These are phyloP conservation scores for Suillus bovinus DNA, from an alignment of 768 basidiomycete species.

Conservation along the genomic window DNA sequence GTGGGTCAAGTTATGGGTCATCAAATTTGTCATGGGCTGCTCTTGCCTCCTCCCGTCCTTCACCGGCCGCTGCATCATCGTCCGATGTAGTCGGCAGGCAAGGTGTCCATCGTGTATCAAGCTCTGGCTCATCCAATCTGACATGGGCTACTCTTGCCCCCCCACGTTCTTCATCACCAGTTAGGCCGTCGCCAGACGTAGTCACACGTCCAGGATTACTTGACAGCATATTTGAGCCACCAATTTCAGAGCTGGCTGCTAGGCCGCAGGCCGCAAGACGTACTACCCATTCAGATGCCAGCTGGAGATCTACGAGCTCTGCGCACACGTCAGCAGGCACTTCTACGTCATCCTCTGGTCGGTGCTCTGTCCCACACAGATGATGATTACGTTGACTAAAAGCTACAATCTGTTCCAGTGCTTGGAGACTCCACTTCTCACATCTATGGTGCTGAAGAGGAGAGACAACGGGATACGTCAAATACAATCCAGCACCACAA, in stretches of 20 bases:
- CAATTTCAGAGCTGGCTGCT: background rate
- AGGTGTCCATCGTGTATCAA: background rate
- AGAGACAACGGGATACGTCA: background rate
- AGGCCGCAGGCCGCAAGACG: background rate
- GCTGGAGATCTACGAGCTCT: background rate
- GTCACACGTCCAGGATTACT: background rate
- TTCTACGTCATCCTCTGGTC: slow-evolving; percentile 5
- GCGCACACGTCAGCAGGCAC: background rate
- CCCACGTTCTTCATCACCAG: background rate
- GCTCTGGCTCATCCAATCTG: background rate
- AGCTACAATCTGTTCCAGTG: background rate
- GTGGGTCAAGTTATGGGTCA: background rate
- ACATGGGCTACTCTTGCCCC: background rate
- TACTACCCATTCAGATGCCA: background rate
- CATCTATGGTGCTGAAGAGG: background rate
- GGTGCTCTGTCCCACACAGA: background rate
- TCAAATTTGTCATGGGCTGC: background rate
- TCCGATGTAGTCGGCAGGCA: slow-evolving; percentile 1
- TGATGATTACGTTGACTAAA: background rate
- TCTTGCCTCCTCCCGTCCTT: background rate
- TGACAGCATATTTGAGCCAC: background rate
- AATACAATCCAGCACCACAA: background rate
- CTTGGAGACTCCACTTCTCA: background rate
- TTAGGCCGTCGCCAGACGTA: background rate
- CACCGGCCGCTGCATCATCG: background rate